These are phyloP conservation scores for Tolypocladium endophyticum DNA, from an alignment of 2,329 filamentous ascomycete genomes.

Conservation along the genomic window DNA sequence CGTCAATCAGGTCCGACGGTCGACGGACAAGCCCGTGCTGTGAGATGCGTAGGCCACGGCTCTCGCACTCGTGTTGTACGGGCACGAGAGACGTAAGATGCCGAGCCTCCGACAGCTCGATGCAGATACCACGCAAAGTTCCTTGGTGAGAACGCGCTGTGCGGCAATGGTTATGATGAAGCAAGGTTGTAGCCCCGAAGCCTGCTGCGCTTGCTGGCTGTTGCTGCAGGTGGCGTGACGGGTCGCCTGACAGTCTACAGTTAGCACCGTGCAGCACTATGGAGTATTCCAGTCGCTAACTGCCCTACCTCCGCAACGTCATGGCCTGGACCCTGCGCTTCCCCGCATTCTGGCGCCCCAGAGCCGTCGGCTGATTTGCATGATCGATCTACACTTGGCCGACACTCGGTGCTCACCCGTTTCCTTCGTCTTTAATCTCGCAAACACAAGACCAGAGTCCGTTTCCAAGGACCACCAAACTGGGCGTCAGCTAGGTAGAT, in stretches of 20 bases:
- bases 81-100: not conserved
- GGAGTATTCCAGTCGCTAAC: not conserved
- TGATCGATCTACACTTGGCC: too few relatives aligned
- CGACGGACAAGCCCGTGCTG: not conserved
- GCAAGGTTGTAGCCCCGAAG: not conserved
- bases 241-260: not conserved
- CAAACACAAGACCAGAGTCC: too few relatives aligned
- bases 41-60: not conserved
- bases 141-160: not conserved
- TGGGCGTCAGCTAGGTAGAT: too few relatives aligned
- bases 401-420: too few relatives aligned
- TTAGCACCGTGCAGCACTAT: not conserved
- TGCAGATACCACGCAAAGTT: not conserved
- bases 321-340: not conserved
- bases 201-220: not conserved
- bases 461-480: too few relatives aligned
- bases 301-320: not conserved
- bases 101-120: not conserved
- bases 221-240: not conserved
- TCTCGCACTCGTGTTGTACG: not conserved
- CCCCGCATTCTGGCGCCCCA: not conserved
- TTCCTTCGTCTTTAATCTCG: too few relatives aligned
- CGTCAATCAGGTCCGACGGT: not conserved
- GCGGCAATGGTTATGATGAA: not conserved
- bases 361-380: not conserved